phyloP scores from a whole-genome alignment of 148 eudicot genomes.

The Camellia japonica region DNA sequence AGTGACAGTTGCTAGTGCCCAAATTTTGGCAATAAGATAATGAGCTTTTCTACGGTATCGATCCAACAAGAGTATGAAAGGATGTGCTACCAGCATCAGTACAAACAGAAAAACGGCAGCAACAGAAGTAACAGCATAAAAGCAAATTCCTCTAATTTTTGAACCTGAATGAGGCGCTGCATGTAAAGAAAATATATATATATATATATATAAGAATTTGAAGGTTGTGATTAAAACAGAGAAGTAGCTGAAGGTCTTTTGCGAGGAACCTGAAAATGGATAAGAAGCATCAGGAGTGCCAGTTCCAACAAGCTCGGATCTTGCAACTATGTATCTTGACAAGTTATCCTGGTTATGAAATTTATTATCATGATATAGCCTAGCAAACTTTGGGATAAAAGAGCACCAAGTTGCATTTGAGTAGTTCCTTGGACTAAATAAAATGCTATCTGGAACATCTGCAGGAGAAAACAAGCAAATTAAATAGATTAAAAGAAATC shows the following conservation, averaged over 20 bases:
- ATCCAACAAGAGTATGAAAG: constrained; percentile 75
- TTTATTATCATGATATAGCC: constrained; percentile 19
- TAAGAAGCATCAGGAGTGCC: constrained; percentile 59
- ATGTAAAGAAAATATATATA: neutral
- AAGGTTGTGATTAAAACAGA: constrained; percentile 6
- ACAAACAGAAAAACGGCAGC: constrained; percentile 59
- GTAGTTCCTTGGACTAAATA: constrained; percentile 24
- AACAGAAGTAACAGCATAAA: constrained; percentile 58
- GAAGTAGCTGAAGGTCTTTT: constrained; percentile 6
- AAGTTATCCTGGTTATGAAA: constrained; percentile 19
- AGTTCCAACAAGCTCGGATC: constrained; percentile 59
- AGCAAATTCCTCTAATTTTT: constrained; percentile 66
- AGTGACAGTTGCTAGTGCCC: constrained; percentile 64
- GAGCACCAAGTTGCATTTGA: constrained; percentile 20
- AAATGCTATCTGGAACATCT: constrained; percentile 31
- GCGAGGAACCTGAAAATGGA: constrained; percentile 52
- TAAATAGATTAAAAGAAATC: neutral
- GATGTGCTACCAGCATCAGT: constrained; percentile 83
- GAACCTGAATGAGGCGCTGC: constrained; percentile 54
- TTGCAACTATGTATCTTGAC: constrained; percentile 44
- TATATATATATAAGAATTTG: neutral
- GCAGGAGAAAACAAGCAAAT: constrained; percentile 20
- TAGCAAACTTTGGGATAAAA: constrained; percentile 25
- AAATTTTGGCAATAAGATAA: constrained; percentile 63
- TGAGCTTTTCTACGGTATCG: constrained; percentile 70